Percentiles rank a stretch among this genome's conserved stretches.
These are phyloP conservation scores for Pythium rhizo-oryzae DNA, from an alignment of 352 stramenopile genomes.

Conservation along the genomic window DNA sequence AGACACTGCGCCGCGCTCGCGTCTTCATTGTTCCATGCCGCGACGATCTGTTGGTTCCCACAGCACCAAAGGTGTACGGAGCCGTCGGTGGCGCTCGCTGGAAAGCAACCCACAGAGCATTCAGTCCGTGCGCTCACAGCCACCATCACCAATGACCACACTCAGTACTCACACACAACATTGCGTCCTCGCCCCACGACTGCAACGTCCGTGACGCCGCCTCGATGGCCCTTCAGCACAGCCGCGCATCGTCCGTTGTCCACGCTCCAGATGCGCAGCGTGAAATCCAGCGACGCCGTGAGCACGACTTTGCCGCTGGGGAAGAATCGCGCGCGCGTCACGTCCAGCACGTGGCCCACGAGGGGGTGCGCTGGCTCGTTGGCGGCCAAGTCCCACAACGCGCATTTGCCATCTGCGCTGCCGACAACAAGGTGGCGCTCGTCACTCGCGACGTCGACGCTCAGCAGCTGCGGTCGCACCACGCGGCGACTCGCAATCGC, in stretches of 20 bases:
- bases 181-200: slow-evolving; percentile 72
- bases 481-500: not conserved
- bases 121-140: not conserved
- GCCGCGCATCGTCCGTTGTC: slow-evolving; percentile 50
- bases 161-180: slow-evolving; percentile 59
- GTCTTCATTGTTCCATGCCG: slow-evolving; percentile 63
- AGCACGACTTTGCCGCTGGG: slow-evolving; percentile 73
- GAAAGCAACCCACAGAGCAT: not conserved
- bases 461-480: slow-evolving; percentile 43
- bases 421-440: slow-evolving; percentile 56
- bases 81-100: slow-evolving; percentile 66
- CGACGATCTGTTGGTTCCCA: slow-evolving; percentile 53
- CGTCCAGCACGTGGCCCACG: slow-evolving; percentile 59
- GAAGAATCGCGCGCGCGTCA: slow-evolving; percentile 66
- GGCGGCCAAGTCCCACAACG: slow-evolving; percentile 47
- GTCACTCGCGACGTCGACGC: slow-evolving; percentile 52
- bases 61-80: slow-evolving; percentile 72
- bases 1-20: slow-evolving; percentile 57
- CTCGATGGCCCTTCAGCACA: slow-evolving; percentile 58
- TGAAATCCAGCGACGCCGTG: slow-evolving; percentile 74
- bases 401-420: slow-evolving; percentile 53
- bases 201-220: slow-evolving; percentile 57
- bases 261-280: slow-evolving; percentile 68
- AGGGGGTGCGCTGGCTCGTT: slow-evolving; percentile 37
- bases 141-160: not conserved